phyloP scores from a whole-genome alignment of 2,329 filamentous ascomycete species.

The Aspergillus intermedius region DNA sequence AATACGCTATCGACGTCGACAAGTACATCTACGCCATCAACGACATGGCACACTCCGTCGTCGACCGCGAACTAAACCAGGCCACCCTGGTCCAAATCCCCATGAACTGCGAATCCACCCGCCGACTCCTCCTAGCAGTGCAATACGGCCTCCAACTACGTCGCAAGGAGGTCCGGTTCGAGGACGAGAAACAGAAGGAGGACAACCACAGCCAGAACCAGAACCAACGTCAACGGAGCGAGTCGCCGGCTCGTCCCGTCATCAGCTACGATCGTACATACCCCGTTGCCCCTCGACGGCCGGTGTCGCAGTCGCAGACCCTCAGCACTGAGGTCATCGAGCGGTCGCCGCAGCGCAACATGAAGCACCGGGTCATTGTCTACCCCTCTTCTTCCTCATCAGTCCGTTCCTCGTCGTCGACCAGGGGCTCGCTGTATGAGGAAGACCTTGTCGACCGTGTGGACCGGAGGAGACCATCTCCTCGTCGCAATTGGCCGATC shows the following conservation, averaged over 20 bases:
- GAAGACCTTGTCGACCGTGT: conserved; percentile 27
- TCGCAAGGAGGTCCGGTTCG: conserved; percentile 5
- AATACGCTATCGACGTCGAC: conserved; percentile 27
- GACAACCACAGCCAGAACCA: conserved; percentile 2
- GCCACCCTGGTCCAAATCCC: conserved; percentile 39
- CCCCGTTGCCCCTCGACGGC: conserved; percentile 21
- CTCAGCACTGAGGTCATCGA: conserved; percentile 21
- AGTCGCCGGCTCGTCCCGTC: conserved; percentile 7
- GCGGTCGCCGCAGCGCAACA: conserved; percentile 18
- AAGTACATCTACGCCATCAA: conserved; percentile 32
- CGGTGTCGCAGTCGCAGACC: conserved; percentile 11
- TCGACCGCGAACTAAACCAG: conserved; percentile 35
- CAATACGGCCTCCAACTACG: conserved; percentile 34
- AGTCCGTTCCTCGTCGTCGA: conserved; percentile 2
- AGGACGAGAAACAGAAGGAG: not conserved
- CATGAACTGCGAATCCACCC: conserved; percentile 26
- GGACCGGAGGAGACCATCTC: conserved; percentile 25
- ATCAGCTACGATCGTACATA: conserved; percentile 31
- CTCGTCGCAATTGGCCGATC: conserved; percentile 22
- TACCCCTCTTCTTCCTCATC: conserved; percentile 25
- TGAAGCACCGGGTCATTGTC: conserved; percentile 27
- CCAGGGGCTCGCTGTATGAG: conserved; percentile 31
- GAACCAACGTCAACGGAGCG: too few species aligned
- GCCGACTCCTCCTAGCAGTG: conserved; percentile 36
- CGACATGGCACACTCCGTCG: conserved; percentile 35